phyloP scores from a whole-genome alignment of 2,329 filamentous ascomycete genomes.

The Kalaharituber pfeilii region DNA sequence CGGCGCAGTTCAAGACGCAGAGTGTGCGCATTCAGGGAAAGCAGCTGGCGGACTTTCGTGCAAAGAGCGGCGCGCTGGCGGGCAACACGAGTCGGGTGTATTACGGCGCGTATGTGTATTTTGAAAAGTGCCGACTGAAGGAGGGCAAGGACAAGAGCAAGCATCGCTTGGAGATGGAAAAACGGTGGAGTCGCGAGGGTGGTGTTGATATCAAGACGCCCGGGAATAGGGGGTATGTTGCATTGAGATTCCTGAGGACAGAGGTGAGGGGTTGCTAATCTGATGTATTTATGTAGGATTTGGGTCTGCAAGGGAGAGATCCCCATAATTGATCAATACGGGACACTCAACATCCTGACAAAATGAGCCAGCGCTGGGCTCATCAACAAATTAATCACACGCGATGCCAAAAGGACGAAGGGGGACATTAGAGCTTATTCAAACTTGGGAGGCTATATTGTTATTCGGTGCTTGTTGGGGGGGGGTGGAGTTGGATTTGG shows the following conservation, averaged over 20 bases:
- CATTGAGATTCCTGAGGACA: not conserved
- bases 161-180: constrained; percentile 37
- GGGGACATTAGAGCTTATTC: too few species aligned
- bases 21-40: constrained; percentile 24
- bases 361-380: too few species aligned
- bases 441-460: too few species aligned
- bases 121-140: constrained; percentile 40
- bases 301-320: too few species aligned
- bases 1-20: constrained; percentile 7
- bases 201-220: constrained; percentile 10
- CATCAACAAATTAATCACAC: too few species aligned
- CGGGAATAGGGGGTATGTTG: too few species aligned
- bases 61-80: not conserved
- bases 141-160: constrained; percentile 36
- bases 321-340: too few species aligned
- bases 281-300: not conserved
- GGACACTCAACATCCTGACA: too few species aligned
- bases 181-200: constrained; percentile 20
- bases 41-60: not conserved
- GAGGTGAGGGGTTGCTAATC: not conserved
- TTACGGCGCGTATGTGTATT: constrained; percentile 27
- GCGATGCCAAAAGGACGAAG: too few species aligned
- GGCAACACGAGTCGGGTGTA: not conserved
- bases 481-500: too few species aligned
- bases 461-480: too few species aligned